Percentiles rank a stretch among this genome's conserved stretches.
Evolutionary conservation across 371 early-diverging fungal species (phyloP).

Genomic region (Lichtheimia hyalospora): DNA sequence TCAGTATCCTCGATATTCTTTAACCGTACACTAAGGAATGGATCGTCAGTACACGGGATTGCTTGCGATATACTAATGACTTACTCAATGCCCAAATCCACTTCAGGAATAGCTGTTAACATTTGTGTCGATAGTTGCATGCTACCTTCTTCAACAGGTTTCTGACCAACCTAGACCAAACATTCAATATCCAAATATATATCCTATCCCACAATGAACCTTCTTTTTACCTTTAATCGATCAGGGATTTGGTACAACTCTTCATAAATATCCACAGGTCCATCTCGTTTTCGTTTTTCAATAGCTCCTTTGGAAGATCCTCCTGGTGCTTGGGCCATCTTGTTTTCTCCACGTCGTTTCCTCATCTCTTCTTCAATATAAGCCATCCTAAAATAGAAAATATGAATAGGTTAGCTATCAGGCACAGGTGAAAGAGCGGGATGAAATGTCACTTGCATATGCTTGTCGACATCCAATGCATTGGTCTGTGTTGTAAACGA

Average conservation of each 20-base stretch:
- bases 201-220: neutral
- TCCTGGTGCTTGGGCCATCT: too few relatives aligned
- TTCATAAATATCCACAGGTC: slow-evolving; percentile 49
- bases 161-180: slow-evolving; percentile 30
- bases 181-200: neutral
- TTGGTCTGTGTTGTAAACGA: slow-evolving; percentile 85
- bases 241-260: slow-evolving; percentile 74
- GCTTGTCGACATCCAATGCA: slow-evolving; percentile 82
- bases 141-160: slow-evolving; percentile 79
- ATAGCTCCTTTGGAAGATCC: slow-evolving; percentile 24
- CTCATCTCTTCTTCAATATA: slow-evolving; percentile 78
- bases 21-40: slow-evolving; percentile 59
- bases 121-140: slow-evolving; percentile 86
- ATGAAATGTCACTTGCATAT: slow-evolving; percentile 52
- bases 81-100: slow-evolving; percentile 87
- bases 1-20: slow-evolving; percentile 87
- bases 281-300: slow-evolving; percentile 23
- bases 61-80: slow-evolving; percentile 2
- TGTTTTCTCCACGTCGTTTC: slow-evolving; percentile 48
- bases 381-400: slow-evolving; percentile 66
- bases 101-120: slow-evolving; percentile 93
- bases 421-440: neutral
- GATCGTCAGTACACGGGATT: neutral
- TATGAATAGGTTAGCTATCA: slow-evolving; percentile 1
- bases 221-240: slow-evolving; percentile 57